Base-by-base conservation (phyloP, 2,329 filamentous ascomycete species). In the Hymenoscyphus salicellus region DNA sequence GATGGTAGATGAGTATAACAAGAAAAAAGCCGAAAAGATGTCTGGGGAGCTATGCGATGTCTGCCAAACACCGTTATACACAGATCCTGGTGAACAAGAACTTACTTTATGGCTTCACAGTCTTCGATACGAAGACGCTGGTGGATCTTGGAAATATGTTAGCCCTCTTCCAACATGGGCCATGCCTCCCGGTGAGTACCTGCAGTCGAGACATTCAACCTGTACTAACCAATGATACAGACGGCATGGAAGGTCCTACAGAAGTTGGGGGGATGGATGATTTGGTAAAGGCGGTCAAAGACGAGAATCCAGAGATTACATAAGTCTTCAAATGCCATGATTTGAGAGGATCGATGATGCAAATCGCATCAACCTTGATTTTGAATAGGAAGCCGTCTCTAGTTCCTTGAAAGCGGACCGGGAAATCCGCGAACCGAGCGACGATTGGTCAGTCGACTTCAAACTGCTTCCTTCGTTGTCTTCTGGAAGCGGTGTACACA, bases 21-120 rank as follows among this genome's bases (percentile, higher is more conserved):
- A 93, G 78, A 87, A 89, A 72, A 93, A 94, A 72, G 94, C 93
- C 1, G 95, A 99, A 81, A 93, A 92, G 76, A 90, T 98, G 84
- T 96, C 93, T 0, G 95, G 95, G 14, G 82, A 93, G 73, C 79
- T 86, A 17, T 99, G 95, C 76, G 83, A 89, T 5, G 77, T 93
- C 38, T 99, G 95, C 77, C 84, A 89, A 65, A 97, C 95, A 23
- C 90, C 92, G 26, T 81, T 99, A 55, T 99, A 98, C 78, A 96
- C 91, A 17, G 95, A 99, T 74, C 95, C 95, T 0, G 93, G 93
- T 0, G 79, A 83, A 52, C 93, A 98, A 73, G 95, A 99, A 80
- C 82, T 99, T 57, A 92, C 91, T 0, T 89, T 99, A 49, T 99
- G 94, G 84, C 82, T 99, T 67, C 95, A 99, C 79, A 96, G 94